Evolutionary conservation across 2,329 filamentous ascomycete genomes (phyloP).

Genomic region (Xylaria sp.): DNA sequence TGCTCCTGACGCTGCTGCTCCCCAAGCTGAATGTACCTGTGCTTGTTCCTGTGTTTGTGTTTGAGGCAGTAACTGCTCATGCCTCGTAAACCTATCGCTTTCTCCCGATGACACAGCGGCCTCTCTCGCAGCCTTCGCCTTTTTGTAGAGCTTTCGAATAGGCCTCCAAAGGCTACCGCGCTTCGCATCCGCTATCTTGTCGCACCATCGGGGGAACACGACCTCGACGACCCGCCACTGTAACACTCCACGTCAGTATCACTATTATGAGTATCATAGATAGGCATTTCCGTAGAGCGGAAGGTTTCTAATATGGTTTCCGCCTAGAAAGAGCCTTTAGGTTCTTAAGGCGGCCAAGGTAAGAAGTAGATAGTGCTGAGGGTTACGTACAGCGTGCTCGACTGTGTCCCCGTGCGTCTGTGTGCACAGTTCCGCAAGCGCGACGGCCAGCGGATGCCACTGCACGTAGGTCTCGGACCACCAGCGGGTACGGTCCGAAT

Average conservation of each 20-base stretch:
- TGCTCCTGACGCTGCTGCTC: constrained; percentile 6
- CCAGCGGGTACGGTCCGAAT: constrained; percentile 56
- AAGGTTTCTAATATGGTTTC: background rate
- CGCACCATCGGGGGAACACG: constrained; percentile 56
- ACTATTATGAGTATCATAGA: background rate
- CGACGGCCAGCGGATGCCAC: constrained; percentile 65
- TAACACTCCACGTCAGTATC: background rate
- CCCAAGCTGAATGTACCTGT: constrained; percentile 4
- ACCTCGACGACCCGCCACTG: constrained; percentile 59
- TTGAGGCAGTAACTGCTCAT: background rate
- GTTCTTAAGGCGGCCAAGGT: background rate
- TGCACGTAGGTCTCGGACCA: constrained; percentile 63
- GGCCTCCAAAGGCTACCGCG: constrained; percentile 64
- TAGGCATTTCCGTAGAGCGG: background rate
- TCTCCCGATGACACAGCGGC: constrained; percentile 41
- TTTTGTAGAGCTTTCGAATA: constrained; percentile 62
- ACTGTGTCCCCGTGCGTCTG: constrained; percentile 58
- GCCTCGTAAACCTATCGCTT: background rate
- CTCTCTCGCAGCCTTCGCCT: constrained; percentile 56
- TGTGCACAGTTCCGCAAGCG: constrained; percentile 62
- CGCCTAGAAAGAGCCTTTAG: background rate
- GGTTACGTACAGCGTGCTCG: constrained; percentile 52
- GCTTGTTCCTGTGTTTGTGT: background rate
- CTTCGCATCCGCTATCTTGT: constrained; percentile 60
- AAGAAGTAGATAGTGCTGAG: background rate